Conservation (phyloP, 2,329 filamentous ascomycete genomes). For the Fusarium armeniacum region DNA sequence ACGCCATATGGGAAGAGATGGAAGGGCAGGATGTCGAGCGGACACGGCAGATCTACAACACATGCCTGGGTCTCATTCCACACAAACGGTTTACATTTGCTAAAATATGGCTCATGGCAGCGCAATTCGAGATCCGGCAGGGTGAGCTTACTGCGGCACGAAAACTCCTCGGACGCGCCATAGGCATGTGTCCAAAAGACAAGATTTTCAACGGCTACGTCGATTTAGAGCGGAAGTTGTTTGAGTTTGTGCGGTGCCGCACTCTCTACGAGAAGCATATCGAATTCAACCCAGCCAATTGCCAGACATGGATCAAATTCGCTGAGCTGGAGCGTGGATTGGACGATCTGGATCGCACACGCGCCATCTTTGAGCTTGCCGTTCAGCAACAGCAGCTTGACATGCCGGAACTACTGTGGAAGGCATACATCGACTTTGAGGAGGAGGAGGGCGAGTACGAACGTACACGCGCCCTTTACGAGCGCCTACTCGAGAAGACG, state of each 20-base stretch:
- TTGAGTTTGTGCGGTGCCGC: constrained; percentile 92
- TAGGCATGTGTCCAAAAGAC: constrained; percentile 96
- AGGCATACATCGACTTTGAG: constrained; percentile 98
- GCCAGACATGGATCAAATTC: constrained; percentile 96
- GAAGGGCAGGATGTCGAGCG: constrained; percentile 83
- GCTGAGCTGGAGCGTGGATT: constrained; percentile 92
- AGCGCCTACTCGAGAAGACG: constrained; percentile 93
- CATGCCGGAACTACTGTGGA: constrained; percentile 98
- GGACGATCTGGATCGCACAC: constrained; percentile 87
- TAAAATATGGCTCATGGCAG: constrained; percentile 94
- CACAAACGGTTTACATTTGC: constrained; percentile 98
- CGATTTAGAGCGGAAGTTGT: constrained; percentile 90
- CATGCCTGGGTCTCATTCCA: constrained; percentile 88
- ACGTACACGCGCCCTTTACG: constrained; percentile 84
- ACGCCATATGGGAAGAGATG: constrained; percentile 94
- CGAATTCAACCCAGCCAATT: constrained; percentile 90
- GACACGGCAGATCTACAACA: constrained; percentile 90
- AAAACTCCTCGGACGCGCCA: constrained; percentile 89
- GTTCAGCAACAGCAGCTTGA: constrained; percentile 86
- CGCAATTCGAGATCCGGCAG: constrained; percentile 93
- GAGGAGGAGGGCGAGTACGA: constrained; percentile 95
- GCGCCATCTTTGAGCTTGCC: constrained; percentile 93
- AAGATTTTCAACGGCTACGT: constrained; percentile 95
- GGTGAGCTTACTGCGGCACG: constrained; percentile 83
- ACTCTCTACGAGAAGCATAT: constrained; percentile 95